phyloP scores from a whole-genome alignment of 345 rosid genomes.

The Hibiscus syriacus region DNA sequence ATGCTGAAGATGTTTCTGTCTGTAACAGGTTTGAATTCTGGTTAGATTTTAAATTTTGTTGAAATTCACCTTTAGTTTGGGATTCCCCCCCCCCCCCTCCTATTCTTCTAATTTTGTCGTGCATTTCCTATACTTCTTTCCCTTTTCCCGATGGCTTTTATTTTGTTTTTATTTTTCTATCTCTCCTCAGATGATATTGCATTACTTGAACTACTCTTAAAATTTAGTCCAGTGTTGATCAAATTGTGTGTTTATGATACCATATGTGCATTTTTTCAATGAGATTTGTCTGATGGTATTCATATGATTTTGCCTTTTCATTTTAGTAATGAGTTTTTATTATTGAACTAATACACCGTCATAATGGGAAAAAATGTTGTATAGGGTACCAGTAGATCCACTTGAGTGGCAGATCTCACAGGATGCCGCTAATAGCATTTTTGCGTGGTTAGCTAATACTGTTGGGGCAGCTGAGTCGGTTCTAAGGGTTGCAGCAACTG shows the following conservation, averaged over 20 bases:
- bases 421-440: conserved; percentile 70
- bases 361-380: conserved; percentile 6
- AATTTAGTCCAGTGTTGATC: no score
- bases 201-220: not conserved
- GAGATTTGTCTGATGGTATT: not conserved
- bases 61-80: not conserved
- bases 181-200: not conserved
- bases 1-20: not conserved
- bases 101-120: not conserved
- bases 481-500: conserved; percentile 93
- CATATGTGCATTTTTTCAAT: not conserved
- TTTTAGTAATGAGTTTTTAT: not conserved
- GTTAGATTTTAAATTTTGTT: not conserved
- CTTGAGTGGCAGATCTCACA: conserved; percentile 97
- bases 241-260: not conserved
- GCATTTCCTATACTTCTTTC: not conserved
- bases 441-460: conserved; percentile 85
- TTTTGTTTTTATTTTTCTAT: no score
- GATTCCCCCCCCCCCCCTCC: no score
- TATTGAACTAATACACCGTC: not conserved
- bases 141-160: no score
- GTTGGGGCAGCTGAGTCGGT: conserved; percentile 93
- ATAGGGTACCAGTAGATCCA: conserved; percentile 90
- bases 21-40: not conserved
- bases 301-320: not conserved